Evolutionary conservation across 202 grass and related monocot species (phyloP), one percentile per base, ranked within the genome.

Genomic region (Carex arenaria): DNA sequence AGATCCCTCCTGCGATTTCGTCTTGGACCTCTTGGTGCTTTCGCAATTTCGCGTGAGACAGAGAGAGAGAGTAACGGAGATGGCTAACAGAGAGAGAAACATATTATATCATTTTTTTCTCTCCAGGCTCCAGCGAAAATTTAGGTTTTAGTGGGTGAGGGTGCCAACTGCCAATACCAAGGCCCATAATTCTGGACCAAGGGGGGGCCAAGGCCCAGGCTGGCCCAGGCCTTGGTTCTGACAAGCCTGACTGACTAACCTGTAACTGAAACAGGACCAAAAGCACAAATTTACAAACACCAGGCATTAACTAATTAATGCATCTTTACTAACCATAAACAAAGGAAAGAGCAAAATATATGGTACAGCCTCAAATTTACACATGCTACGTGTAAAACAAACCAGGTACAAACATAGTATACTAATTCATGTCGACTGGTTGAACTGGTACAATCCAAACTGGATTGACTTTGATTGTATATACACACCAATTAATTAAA

Each of bases 341-440:
- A 70, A 11, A 43, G 1, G 20, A 19, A 38, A 36, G 31, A 2
- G 2, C 64, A 66, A 34, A 34, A 17, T 42, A 42, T 42, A 42
- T 2, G 30, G 4, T 66, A 31, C 30, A 65, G 2, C 36, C 30
- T 66, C 64, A 66, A 28, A 66, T 12, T 36, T 34, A 15, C 22
- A 31, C 1, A 31, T 64, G n/a, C 13, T 75, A 55, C 12, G 1
- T 73, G 19, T 53, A 52, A 53, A 53, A 52, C 20, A 30, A 73
- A 17, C 70, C 31, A 53, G 20, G 6, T 74, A 74, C 30, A 66
- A 7, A 32, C 11, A 17, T 67, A 34, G 34, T 38, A 17, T 18
- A 22, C 2, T 56, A 56, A 56, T 55, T 34, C 49, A 76, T 56
- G 72, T 76, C 72, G 72, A 76, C 72, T 10, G 72, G 72, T 76